Evolutionary conservation across 805 yeast species (phyloP).

Genomic region (Clavispora vitiphila): DNA sequence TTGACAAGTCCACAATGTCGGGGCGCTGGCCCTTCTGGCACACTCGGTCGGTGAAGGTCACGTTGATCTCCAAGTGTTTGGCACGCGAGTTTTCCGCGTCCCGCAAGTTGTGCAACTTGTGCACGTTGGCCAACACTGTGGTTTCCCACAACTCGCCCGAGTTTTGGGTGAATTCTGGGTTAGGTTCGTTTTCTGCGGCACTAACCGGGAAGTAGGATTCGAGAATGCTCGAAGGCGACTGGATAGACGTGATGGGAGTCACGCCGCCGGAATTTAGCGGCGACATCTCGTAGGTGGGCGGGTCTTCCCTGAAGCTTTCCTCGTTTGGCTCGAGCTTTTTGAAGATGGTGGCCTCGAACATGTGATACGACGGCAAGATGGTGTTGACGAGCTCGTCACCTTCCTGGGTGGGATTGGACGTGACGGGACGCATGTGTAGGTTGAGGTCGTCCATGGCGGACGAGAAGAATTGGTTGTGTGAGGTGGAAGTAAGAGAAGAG

Average conservation of each 20-base stretch:
- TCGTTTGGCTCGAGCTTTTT: slow-evolving; percentile 31
- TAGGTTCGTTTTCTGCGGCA: slow-evolving; percentile 5
- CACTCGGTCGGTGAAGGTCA: slow-evolving; percentile 33
- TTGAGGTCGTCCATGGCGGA: not conserved
- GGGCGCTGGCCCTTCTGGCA: slow-evolving; percentile 25
- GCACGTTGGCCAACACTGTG: slow-evolving; percentile 39
- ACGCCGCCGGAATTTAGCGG: slow-evolving; percentile 15
- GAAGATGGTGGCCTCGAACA: slow-evolving; percentile 40
- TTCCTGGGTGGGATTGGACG: slow-evolving; percentile 11
- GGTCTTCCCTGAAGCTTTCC: slow-evolving; percentile 36
- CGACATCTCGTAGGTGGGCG: slow-evolving; percentile 31
- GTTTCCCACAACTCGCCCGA: slow-evolving; percentile 28
- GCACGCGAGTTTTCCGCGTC: slow-evolving; percentile 15
- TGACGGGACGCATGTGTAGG: not conserved
- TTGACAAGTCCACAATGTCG: slow-evolving; percentile 32
- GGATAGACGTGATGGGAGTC: slow-evolving; percentile 8
- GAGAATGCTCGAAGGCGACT: slow-evolving; percentile 17
- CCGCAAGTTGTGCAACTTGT: slow-evolving; percentile 31
- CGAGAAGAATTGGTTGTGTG: not conserved
- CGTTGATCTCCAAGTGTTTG: slow-evolving; percentile 26
- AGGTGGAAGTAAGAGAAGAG: not conserved
- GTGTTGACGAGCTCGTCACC: slow-evolving; percentile 27
- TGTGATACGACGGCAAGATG: slow-evolving; percentile 41
- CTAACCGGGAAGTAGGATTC: slow-evolving; percentile 13
- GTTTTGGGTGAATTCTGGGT: slow-evolving; percentile 9